Percentiles rank a stretch among this genome's conserved stretches.
These are phyloP conservation scores for Cercospora sp. DNA, from an alignment of 2,329 filamentous ascomycete species.

Conservation along the genomic window DNA sequence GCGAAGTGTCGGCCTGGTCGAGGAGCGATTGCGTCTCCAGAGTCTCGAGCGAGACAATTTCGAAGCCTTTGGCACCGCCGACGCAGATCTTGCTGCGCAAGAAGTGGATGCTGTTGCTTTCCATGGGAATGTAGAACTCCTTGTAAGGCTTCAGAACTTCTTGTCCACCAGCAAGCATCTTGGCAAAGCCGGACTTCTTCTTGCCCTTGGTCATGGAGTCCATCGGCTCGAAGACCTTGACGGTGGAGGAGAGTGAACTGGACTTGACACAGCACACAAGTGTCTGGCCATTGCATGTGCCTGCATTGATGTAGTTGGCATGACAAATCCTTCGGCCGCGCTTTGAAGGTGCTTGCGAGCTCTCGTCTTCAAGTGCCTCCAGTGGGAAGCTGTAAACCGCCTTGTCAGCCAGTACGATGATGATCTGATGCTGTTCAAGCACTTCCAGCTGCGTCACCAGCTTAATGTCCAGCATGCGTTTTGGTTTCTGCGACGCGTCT, in stretches of 20 bases:
- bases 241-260: constrained; percentile 86
- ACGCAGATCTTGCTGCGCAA: constrained; percentile 95
- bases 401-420: constrained; percentile 90
- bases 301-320: constrained; percentile 97
- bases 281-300: constrained; percentile 90
- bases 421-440: constrained; percentile 87
- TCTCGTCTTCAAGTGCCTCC: constrained; percentile 81
- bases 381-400: constrained; percentile 86
- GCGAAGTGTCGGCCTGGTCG: constrained; percentile 94
- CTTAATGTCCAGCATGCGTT: constrained; percentile 79
- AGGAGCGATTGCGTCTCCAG: constrained; percentile 97
- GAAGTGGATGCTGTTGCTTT: constrained; percentile 98
- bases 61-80: constrained; percentile 91
- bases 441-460: constrained; percentile 95
- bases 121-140: constrained; percentile 98
- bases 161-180: constrained; percentile 91
- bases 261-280: constrained; percentile 97
- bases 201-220: constrained; percentile 79
- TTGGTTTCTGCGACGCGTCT: constrained; percentile 70
- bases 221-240: constrained; percentile 99
- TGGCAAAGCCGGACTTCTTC: constrained; percentile 92
- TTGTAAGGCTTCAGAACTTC: constrained; percentile 96
- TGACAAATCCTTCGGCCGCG: constrained; percentile 95
- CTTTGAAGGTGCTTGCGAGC: constrained; percentile 70
- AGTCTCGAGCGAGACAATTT: constrained; percentile 93